Conservation (phyloP, 2,329 filamentous ascomycete genomes). For the Lomentospora prolificans region DNA sequence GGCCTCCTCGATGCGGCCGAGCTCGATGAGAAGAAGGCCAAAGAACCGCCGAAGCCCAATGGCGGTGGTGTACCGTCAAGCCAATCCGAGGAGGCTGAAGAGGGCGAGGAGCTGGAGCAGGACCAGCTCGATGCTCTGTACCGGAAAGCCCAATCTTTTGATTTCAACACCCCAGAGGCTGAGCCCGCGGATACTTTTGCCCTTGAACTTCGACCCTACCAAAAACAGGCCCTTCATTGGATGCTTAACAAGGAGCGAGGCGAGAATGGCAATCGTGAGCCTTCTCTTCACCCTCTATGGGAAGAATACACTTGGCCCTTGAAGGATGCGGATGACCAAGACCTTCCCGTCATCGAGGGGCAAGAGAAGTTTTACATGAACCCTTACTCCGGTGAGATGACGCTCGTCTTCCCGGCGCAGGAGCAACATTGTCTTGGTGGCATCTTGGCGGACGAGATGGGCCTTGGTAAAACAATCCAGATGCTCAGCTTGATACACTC, state of each 20-base stretch:
- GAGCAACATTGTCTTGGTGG: conserved; percentile 92
- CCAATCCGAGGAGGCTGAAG: conserved; percentile 58
- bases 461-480: conserved; percentile 94
- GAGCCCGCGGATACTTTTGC: conserved; percentile 75
- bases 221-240: conserved; percentile 92
- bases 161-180: conserved; percentile 82
- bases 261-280: conserved; percentile 57
- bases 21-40: conserved; percentile 67
- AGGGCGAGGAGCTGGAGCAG: conserved; percentile 85
- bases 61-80: not conserved
- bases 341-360: conserved; percentile 53
- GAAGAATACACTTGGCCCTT: conserved; percentile 87
- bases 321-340: conserved; percentile 77
- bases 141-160: conserved; percentile 92
- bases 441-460: conserved; percentile 94
- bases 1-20: conserved; percentile 82
- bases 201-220: conserved; percentile 80
- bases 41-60: conserved; percentile 23
- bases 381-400: conserved; percentile 90
- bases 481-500: conserved; percentile 92
- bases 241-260: conserved; percentile 92
- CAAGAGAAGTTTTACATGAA: conserved; percentile 85
- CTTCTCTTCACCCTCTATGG: conserved; percentile 94
- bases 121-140: conserved; percentile 92
- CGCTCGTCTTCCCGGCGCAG: conserved; percentile 82